phyloP scores from a whole-genome alignment of 1,139 yeast genomes.

The Protomyces lactucae-debilis region DNA sequence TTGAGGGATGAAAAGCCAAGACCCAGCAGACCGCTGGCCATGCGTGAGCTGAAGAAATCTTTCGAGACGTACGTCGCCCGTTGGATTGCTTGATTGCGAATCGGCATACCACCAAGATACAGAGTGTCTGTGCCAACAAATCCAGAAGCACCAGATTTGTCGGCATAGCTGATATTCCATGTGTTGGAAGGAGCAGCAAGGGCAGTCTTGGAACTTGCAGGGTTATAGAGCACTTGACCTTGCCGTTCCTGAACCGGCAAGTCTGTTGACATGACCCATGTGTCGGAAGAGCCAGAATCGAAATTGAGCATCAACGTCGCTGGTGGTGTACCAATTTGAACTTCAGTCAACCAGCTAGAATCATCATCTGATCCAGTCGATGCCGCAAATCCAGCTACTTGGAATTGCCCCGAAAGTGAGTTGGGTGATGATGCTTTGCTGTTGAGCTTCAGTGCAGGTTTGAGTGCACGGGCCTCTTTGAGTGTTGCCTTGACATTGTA shows the following conservation, averaged over 20 bases:
- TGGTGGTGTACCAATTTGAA: constrained; percentile 43
- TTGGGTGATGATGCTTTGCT: neutral
- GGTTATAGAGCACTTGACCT: constrained; percentile 41
- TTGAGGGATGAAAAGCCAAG: constrained; percentile 22
- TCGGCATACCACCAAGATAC: constrained; percentile 29
- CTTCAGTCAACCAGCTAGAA: constrained; percentile 26
- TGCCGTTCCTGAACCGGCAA: constrained; percentile 33
- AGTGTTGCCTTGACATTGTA: constrained; percentile 4
- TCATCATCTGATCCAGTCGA: constrained; percentile 24
- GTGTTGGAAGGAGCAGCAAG: constrained; percentile 35
- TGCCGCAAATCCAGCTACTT: constrained; percentile 19
- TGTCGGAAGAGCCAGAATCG: constrained; percentile 48
- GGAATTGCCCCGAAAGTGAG: neutral
- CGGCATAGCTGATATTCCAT: constrained; percentile 39
- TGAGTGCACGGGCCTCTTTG: constrained; percentile 5
- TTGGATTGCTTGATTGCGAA: constrained; percentile 27
- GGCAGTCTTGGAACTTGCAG: constrained; percentile 33
- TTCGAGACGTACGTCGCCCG: constrained; percentile 19
- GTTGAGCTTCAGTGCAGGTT: neutral
- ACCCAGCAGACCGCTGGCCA: constrained; percentile 24
- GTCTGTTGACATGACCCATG: constrained; percentile 44
- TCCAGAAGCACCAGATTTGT: constrained; percentile 37
- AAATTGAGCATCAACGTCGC: constrained; percentile 40
- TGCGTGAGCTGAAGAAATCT: constrained; percentile 12
- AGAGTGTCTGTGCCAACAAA: constrained; percentile 36